Evolutionary conservation across 2,329 filamentous ascomycete genomes (phyloP), one percentile per base, ranked within the genome.

Genomic region (Aspergillus felis): DNA sequence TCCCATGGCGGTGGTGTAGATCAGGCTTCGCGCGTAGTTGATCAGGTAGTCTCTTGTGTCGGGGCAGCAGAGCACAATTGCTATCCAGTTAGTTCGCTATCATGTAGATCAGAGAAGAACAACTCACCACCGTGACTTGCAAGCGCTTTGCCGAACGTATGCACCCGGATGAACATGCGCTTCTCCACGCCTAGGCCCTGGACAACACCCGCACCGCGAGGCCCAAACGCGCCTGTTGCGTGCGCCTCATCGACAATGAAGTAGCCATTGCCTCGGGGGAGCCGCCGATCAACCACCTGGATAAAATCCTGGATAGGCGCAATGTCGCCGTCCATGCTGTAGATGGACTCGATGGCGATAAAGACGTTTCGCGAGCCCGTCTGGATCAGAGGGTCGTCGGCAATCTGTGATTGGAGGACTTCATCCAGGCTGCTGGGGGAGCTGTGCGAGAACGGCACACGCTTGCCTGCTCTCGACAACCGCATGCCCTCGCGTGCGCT

Each of bases 251-350:
- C 83, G 0, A 85, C 75, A 12, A 84, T 69, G 32, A 85, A 76
- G 60, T 83, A 77, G 2, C 73, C 78, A 59, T 89, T 90, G 0
- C 79, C 79, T 0, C 59, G 58, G 0, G 86, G 84, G 0, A 91
- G 72, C 0, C 82, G 65, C 1, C 75, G 71, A 44, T 88, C 80
- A 0, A 88, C 81, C 4, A 83, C 76, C 0, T 79, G 71, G 1
- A 88, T 79, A 20, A 92, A 82, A 5, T 85, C 80, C 10, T 68
- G 65, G 10, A 94, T 74, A 0, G 87, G 87, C 0, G 84, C 84
- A 20, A 90, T 74, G 63, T 92, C 89, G 0, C 90, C 90, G 54
- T 93, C 90, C 90, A 94, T 94, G 69, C 88, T 92, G 71, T 94
- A 93, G 0, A 91, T 78, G 0, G 82, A 84, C 63, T 91, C 88